Evolutionary conservation across 2,329 filamentous ascomycete genomes (phyloP), one percentile per base, ranked within the genome.

Genomic region (Diaporthe destruens): DNA sequence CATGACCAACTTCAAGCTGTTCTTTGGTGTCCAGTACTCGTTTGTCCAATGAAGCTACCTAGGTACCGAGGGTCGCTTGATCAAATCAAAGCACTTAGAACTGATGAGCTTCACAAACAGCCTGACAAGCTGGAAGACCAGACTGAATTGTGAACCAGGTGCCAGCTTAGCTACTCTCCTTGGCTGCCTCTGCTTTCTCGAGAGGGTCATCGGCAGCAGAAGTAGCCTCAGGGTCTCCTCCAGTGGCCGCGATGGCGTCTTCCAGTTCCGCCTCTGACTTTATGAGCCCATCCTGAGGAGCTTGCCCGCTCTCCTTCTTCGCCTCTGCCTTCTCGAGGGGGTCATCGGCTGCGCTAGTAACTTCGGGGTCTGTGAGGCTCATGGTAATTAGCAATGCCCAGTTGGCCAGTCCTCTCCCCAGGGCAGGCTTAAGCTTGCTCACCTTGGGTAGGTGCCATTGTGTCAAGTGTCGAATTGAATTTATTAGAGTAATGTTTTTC

Each of bases 271-370:
- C 68, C 44, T 73, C 68, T 6, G 68, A 68, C 42, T 68, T 68
- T 42, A 29, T 29, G 29, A 73, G 42, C 6, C 72, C 72, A 5
- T 71, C 72, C 18, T 47, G 59, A 0, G 68, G 61, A 42, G 68
- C 53, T 16, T 36, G 68, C 12, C 68, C 68, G 32, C 36, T 71
- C 44, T 73, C 72, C 25, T 73, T 73, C 59, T 69, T 73, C 0
- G 59, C 72, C 51, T 73, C 72, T 2, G 68, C 72, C 36, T 73
- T 59, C n/a, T 73, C 72, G n/a, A 71, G 72, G 16, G 68, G 56
- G 23, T 73, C 72, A 1, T 51, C 61, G n/a, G 34, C 68, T n/a
- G 54, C 47, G n/a, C 59, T 73, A 18, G 68, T 73, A 23, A 61
- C 53, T 29, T 71, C 20, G 1, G 68, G 36, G 20, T 73, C 72